phyloP scores from a whole-genome alignment of 805 yeast genomes.

The Yarrowia osloensis region DNA sequence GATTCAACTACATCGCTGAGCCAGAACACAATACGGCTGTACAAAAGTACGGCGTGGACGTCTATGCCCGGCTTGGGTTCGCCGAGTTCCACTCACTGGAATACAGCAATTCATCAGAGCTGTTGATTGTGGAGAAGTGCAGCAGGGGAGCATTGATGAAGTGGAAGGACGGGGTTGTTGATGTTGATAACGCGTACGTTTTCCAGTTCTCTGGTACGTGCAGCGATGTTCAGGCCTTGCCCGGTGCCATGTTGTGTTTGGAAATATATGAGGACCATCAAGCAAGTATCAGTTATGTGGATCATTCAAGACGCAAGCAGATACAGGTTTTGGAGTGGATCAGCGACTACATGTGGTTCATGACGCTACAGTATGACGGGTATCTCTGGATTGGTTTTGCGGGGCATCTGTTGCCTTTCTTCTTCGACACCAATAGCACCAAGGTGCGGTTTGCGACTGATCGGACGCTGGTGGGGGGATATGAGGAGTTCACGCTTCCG shows the following conservation, averaged over 20 bases:
- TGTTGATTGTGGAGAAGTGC: not conserved
- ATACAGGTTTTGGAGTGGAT: not conserved
- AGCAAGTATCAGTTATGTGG: not conserved
- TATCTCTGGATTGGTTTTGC: not conserved
- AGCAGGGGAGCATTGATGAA: not conserved
- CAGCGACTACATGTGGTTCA: not conserved
- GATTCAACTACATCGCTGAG: not conserved
- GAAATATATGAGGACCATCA: not conserved
- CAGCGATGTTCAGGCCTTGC: conserved; percentile 1
- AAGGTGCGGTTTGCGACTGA: not conserved
- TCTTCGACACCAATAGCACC: not conserved
- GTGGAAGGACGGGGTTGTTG: not conserved
- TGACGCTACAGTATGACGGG: not conserved
- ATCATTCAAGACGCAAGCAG: not conserved
- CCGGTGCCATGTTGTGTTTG: not conserved
- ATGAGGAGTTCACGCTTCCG: not conserved
- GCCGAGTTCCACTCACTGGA: not conserved
- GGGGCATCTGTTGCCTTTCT: not conserved
- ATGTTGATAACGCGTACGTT: not conserved
- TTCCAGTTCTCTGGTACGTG: not conserved
- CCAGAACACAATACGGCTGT: not conserved
- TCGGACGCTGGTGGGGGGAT: not conserved
- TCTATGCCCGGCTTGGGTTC: not conserved
- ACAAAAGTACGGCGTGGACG: not conserved
- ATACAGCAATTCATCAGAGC: not conserved